Conservation (phyloP, 139 green algal genomes). For the Coelastrella sp. region DNA sequence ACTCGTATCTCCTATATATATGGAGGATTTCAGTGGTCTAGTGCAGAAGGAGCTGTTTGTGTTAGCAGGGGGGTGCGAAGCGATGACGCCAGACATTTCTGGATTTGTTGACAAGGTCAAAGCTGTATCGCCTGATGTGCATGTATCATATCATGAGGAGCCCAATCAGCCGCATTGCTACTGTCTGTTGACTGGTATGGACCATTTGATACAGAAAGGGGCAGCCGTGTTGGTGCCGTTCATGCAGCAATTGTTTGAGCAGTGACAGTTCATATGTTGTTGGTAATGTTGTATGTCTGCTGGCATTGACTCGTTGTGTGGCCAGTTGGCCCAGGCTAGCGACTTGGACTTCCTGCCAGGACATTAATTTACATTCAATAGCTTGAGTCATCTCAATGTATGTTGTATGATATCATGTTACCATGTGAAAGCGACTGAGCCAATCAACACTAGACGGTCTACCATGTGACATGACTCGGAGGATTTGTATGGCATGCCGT, state of each 20-base stretch:
- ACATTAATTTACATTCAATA: too few species aligned
- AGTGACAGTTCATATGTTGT: too few species aligned
- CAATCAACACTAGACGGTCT: too few species aligned
- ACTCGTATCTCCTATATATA: slow-evolving; percentile 4
- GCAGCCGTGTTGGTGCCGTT: slow-evolving; percentile 18
- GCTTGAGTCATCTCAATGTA: too few species aligned
- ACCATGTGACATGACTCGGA: too few species aligned
- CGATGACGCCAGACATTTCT: neutral
- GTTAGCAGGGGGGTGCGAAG: neutral
- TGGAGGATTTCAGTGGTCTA: slow-evolving; percentile 7
- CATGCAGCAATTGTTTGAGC: neutral
- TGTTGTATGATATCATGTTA: too few species aligned
- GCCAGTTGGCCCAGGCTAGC: too few species aligned
- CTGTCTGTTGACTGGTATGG: neutral
- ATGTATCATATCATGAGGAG: neutral
- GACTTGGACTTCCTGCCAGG: too few species aligned
- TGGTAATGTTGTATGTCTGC: too few species aligned
- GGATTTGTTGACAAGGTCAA: neutral
- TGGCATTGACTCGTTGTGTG: too few species aligned
- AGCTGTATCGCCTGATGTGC: neutral
- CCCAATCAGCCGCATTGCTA: slow-evolving; percentile 9
- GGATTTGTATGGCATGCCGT: too few species aligned
- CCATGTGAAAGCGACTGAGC: too few species aligned
- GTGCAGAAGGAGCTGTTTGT: slow-evolving; percentile 24
- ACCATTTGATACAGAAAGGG: neutral